These are phyloP conservation scores for Neobulgaria alba DNA, from an alignment of 2,329 filamentous ascomycete species.

Conservation along the genomic window DNA sequence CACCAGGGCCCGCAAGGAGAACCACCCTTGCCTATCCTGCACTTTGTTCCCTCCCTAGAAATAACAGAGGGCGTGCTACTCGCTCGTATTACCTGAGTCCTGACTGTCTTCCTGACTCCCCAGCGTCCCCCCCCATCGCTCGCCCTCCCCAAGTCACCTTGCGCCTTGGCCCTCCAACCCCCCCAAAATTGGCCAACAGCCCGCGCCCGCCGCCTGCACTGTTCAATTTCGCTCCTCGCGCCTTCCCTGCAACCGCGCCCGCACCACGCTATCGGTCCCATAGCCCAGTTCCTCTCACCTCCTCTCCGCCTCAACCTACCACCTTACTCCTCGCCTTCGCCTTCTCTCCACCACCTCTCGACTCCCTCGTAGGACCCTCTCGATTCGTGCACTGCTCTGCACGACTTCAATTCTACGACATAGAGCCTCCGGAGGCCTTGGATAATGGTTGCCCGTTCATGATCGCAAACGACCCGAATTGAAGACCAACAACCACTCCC, in stretches of 20 bases:
- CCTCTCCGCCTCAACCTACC: conserved; percentile 4
- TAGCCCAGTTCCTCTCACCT: conserved; percentile 1
- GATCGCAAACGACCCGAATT: conserved; percentile 21
- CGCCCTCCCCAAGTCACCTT: background rate
- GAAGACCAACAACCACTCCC: conserved; percentile 13
- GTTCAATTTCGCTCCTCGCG: too few relatives aligned
- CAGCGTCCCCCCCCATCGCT: background rate
- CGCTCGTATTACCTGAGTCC: too few relatives aligned
- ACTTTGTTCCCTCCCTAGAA: too few relatives aligned
- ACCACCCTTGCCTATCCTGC: too few relatives aligned
- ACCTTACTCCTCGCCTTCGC: background rate
- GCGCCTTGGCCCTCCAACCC: background rate
- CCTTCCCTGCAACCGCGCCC: background rate
- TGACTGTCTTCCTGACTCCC: too few relatives aligned
- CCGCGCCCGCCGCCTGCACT: too few relatives aligned
- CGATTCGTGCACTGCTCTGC: background rate
- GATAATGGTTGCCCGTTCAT: conserved; percentile 27
- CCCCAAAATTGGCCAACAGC: too few relatives aligned
- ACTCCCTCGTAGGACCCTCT: conserved; percentile 1
- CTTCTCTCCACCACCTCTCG: conserved; percentile 2
- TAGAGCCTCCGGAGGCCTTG: conserved; percentile 27
- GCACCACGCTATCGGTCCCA: background rate
- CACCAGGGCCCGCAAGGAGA: too few relatives aligned
- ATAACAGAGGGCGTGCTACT: too few relatives aligned
- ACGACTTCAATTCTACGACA: conserved; percentile 7